Conservation (phyloP, 2,329 filamentous ascomycete species). For the Cordyceps fumosorosea region DNA sequence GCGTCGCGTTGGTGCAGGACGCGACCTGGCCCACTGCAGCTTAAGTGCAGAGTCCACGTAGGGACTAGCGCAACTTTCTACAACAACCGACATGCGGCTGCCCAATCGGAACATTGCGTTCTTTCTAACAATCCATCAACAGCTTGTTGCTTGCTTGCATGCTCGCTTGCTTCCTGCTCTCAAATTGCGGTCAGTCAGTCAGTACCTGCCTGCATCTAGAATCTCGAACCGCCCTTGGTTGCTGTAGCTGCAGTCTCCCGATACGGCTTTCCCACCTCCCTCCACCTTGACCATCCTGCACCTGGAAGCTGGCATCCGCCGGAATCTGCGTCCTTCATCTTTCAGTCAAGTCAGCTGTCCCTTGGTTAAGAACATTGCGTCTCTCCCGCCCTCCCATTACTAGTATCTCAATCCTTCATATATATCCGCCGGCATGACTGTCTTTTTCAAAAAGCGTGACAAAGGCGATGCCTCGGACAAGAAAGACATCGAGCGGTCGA, state of each 20-base stretch:
- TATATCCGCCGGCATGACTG: conserved; percentile 12
- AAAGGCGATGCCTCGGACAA: conserved; percentile 5
- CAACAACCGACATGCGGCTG: background rate
- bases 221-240: background rate
- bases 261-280: background rate
- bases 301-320: conserved; percentile 1
- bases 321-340: conserved; percentile 7
- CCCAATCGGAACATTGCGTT: background rate
- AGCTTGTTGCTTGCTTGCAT: conserved; percentile 7
- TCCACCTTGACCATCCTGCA: background rate
- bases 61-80: background rate
- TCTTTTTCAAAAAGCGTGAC: conserved; percentile 11
- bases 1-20: conserved; percentile 11
- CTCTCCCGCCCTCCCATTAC: conserved; percentile 2
- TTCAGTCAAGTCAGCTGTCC: background rate
- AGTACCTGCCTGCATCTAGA: background rate
- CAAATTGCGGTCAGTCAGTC: background rate
- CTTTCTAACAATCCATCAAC: background rate
- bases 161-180: conserved; percentile 6
- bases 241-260: background rate
- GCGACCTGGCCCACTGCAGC: background rate
- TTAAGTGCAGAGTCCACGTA: background rate
- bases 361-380: conserved; percentile 6
- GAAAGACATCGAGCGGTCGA: conserved; percentile 5
- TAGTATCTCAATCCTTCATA: conserved; percentile 11